Evolutionary conservation across 2,329 filamentous ascomycete genomes (phyloP).

Genomic region (Botrytis porri): DNA sequence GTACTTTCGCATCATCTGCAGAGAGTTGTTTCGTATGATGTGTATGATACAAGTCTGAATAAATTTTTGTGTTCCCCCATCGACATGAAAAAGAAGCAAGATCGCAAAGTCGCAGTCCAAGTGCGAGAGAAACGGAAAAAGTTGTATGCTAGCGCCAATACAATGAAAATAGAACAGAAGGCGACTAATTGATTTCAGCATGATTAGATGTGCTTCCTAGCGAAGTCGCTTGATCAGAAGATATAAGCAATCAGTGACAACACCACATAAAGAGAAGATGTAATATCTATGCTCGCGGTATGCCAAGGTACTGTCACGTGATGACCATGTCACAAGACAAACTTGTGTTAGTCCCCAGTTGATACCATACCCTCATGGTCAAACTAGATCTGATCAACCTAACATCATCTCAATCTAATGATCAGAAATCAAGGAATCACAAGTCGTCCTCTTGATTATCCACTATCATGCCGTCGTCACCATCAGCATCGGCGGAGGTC

Average conservation of each 20-base stretch:
- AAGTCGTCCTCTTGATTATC: neutral
- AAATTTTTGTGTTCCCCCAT: neutral
- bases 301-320: neutral
- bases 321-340: neutral
- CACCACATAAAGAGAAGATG: neutral
- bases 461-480: neutral
- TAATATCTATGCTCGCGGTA: neutral
- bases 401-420: neutral
- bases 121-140: neutral
- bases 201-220: neutral
- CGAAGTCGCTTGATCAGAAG: neutral
- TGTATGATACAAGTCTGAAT: constrained; percentile 9
- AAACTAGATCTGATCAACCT: neutral
- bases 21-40: constrained; percentile 1
- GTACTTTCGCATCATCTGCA: neutral
- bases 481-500: neutral
- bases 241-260: neutral
- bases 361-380: neutral
- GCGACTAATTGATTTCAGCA: neutral
- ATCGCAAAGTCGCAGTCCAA: neutral
- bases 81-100: neutral
- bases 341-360: neutral
- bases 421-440: neutral
- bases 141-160: neutral
- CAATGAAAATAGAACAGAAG: neutral